Percentiles rank a stretch among this genome's conserved stretches.
Evolutionary conservation across 2,329 filamentous ascomycete genomes (phyloP).

Genomic region (Rutstroemia sp.): DNA sequence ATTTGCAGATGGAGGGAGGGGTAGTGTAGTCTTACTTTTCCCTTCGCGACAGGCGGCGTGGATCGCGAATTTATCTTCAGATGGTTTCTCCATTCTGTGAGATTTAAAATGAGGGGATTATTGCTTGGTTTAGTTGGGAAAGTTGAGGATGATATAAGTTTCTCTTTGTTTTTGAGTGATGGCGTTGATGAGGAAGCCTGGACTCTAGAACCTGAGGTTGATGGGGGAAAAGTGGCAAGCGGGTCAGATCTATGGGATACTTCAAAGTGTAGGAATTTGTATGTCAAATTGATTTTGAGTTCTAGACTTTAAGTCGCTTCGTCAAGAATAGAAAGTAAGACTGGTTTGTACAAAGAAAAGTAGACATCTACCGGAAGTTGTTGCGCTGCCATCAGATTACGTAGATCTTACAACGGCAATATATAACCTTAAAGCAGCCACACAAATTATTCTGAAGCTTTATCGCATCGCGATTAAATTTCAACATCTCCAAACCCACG

Average conservation of each 20-base stretch:
- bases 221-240: neutral
- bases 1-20: neutral
- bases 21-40: constrained; percentile 50
- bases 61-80: constrained; percentile 64
- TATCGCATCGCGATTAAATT: neutral
- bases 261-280: too few relatives aligned
- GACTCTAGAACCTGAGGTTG: neutral
- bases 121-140: neutral
- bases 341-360: too few relatives aligned
- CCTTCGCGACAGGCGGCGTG: constrained; percentile 85
- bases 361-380: too few relatives aligned
- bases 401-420: too few relatives aligned
- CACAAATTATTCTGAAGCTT: neutral
- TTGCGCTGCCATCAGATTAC: too few relatives aligned
- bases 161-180: neutral
- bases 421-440: neutral
- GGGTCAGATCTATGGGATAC: neutral
- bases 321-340: too few relatives aligned
- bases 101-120: neutral
- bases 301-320: too few relatives aligned
- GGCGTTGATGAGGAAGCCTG: constrained; percentile 4
- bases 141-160: neutral
- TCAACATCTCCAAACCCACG: neutral
- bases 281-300: too few relatives aligned
- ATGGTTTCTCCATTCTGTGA: constrained; percentile 3